Evolutionary conservation across 768 basidiomycete species (phyloP), one percentile per base, ranked within the genome.

Genomic region (Mycena amicta): DNA sequence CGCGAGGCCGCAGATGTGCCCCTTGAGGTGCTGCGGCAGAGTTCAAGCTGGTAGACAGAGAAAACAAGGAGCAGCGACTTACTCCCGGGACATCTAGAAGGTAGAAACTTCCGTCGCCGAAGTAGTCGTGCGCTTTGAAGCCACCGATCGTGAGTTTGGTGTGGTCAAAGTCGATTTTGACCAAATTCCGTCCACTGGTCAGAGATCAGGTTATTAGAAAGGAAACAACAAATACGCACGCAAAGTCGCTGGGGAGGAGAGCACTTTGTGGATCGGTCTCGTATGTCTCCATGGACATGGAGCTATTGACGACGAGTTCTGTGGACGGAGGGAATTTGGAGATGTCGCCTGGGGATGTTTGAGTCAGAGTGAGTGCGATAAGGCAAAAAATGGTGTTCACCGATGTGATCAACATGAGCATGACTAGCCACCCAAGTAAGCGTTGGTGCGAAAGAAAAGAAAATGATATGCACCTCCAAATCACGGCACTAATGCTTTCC

Each of bases 31-130:
- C 61, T 62, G 27, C 26, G 31, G 18, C 3, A n/a, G 33, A 20
- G 20, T 5, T 27, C 33, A 12, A 22, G 3, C 29, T 6, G 23
- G 33, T 16, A 4, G n/a, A 6, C 20, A n/a, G 6, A 15, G 0
- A n/a, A 3, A 26, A 2, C 2, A 15, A n/a, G 26, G 16, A 54
- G 18, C 20, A 23, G 23, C 6, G 5, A 47, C 61, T 33, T 22
- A 63, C 58, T 20, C 65, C 65, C 11, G 60, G 65, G 1, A 60
- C 59, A 47, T 64, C 39, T 5, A 66, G 47, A 28, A 66, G 59
- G 45, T 66, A 66, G 22, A 66, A 62, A 26, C 61, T 63, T 16
- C 62, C 64, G 31, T 61, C 60, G 3, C 52, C 54, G n/a, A 62
- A 59, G 30, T 49, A 62, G 31, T 62, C 61, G 11, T 55, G 31